These are phyloP conservation scores for Capsella bursapastoris DNA, from an alignment of 345 rosid species.

Conservation along the genomic window DNA sequence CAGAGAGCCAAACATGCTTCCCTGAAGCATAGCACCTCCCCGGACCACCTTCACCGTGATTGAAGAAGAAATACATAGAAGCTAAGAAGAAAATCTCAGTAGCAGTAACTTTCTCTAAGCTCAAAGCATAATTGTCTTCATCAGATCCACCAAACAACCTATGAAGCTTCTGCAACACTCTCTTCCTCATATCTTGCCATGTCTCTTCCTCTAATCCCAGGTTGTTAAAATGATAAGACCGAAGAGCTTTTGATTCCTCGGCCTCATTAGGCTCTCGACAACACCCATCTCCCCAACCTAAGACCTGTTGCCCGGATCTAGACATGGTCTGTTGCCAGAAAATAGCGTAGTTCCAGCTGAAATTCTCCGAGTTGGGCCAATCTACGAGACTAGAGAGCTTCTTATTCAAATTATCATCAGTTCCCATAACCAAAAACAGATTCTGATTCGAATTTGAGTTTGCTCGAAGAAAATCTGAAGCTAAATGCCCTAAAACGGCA, in stretches of 20 bases:
- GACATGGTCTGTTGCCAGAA: constrained; percentile 95
- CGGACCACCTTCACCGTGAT: constrained; percentile 85
- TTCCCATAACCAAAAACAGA: constrained; percentile 60
- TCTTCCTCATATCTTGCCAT: constrained; percentile 85
- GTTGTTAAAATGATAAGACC: constrained; percentile 44
- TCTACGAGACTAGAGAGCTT: constrained; percentile 96
- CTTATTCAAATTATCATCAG: constrained; percentile 74
- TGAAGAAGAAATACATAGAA: constrained; percentile 98
- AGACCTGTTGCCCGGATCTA: constrained; percentile 78
- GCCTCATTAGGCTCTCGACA: constrained; percentile 86
- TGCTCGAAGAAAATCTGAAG: constrained; percentile 72
- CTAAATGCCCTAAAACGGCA: constrained; percentile 78
- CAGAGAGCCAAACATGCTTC: constrained; percentile 75
- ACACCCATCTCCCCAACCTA: constrained; percentile 99
- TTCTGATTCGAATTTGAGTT: constrained; percentile 72
- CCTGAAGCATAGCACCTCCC: constrained; percentile 84
- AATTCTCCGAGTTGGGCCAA: constrained; percentile 65
- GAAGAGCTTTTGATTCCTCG: constrained; percentile 64
- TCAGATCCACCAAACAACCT: constrained; percentile 84
- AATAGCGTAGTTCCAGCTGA: constrained; percentile 97
- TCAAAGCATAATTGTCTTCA: constrained; percentile 80
- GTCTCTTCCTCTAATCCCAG: constrained; percentile 53
- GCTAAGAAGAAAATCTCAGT: constrained; percentile 93
- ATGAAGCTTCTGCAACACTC: constrained; percentile 85
- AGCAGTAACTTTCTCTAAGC: constrained; percentile 87